Base-by-base conservation (phyloP, 2,329 filamentous ascomycete genomes). In the Colletotrichum chlorophyti region DNA sequence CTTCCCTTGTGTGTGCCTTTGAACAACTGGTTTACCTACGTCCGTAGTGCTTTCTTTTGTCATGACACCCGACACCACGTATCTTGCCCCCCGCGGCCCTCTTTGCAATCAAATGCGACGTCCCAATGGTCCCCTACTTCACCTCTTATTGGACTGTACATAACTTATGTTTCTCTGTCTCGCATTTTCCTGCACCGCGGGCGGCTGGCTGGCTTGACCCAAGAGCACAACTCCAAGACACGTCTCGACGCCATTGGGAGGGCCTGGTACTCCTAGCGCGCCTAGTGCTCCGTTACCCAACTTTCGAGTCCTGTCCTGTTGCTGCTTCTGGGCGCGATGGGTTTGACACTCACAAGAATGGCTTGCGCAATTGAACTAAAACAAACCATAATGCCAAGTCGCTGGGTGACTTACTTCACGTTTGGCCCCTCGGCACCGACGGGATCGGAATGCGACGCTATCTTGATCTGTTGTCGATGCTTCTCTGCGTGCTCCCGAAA, bases 31-130 rank as follows among this genome's bases (percentile, higher is more conserved):
- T n/a, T n/a, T n/a, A n/a, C n/a, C 50, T 23, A 42, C 32, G 55
- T 24, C 43, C 37, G 43, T 57, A 34, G 32, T 32, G n/a, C n/a
- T 49, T 23, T 14, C 19, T 49, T 48, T 46, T 59, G 31, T 58
- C 52, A 43, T 29, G 24, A 19, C 38, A 29, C n/a, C 14, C 38
- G 11, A 23, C 24, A 26, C 31, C 12, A 8, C 35, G 35, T n/a
- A n/a, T n/a, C n/a, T 42, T 58, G 23, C 54, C 23, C 17, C 17
- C 32, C 31, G 8, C 11, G 15, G 15, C 41, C 37, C 24, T 29
- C 21, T 19, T 42, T 15, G 4, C 26, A 53, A 23, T 31, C 27
- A n/a, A 41, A 31, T 19, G 14, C 23, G 12, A 17, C 14, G n/a
- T n/a, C n/a, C n/a, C n/a, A n/a, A n/a, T n/a, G n/a, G n/a, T n/a